These are phyloP conservation scores for Leccinum boreale DNA, from an alignment of 768 basidiomycete species.

Conservation along the genomic window DNA sequence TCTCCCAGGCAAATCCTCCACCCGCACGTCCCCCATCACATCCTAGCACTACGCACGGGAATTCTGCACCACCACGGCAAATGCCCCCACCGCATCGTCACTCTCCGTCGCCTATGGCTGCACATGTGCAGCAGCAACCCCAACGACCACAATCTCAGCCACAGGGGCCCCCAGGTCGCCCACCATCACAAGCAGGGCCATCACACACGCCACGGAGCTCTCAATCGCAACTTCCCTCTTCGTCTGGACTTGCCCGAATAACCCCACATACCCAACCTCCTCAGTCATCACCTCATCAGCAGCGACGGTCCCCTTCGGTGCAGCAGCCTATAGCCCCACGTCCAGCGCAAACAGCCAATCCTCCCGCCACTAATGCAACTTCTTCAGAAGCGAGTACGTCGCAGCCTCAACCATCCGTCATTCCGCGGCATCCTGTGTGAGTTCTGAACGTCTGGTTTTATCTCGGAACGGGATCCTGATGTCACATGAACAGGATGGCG, in stretches of 20 bases:
- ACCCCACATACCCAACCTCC: conserved; percentile 33
- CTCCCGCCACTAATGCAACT: conserved; percentile 22
- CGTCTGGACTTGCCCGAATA: conserved; percentile 30
- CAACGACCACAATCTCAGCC: conserved; percentile 62
- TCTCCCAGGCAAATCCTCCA: conserved; percentile 37
- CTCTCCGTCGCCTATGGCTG: conserved; percentile 42
- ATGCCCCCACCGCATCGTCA: conserved; percentile 40
- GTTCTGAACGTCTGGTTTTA: conserved; percentile 7
- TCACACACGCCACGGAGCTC: conserved; percentile 46
- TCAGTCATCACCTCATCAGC: conserved; percentile 32
- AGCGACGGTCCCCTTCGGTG: conserved; percentile 32
- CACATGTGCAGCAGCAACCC: conserved; percentile 37
- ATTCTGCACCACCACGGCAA: conserved; percentile 31
- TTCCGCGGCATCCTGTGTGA: conserved; percentile 20
- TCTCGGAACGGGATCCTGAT: conserved; percentile 13
- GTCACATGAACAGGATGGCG: conserved; percentile 26
- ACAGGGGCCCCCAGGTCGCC: conserved; percentile 45
- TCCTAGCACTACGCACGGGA: conserved; percentile 30
- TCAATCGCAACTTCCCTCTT: conserved; percentile 34
- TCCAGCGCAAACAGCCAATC: conserved; percentile 27
- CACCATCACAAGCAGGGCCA: conserved; percentile 47
- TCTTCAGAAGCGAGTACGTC: conserved; percentile 21
- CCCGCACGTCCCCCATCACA: conserved; percentile 46
- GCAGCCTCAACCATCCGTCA: not conserved
- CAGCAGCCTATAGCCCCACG: conserved; percentile 38